These are phyloP conservation scores for Agrocybe pediades DNA, from an alignment of 768 basidiomycete genomes.

Conservation along the genomic window DNA sequence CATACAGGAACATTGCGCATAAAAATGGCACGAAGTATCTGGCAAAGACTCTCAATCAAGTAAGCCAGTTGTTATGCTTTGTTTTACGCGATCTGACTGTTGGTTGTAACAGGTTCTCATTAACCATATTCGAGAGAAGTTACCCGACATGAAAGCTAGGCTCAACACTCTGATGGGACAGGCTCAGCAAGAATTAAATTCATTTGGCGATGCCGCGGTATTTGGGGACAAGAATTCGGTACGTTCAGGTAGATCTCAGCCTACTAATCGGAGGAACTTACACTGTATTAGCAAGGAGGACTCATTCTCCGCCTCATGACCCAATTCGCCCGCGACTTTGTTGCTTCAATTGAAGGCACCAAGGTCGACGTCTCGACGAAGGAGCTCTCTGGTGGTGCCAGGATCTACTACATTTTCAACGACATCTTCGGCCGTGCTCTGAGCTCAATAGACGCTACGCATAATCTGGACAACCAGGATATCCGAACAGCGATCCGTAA, in stretches of 20 bases:
- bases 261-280: constrained; percentile 1
- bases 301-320: constrained; percentile 97
- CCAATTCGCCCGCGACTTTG: constrained; percentile 95
- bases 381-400: constrained; percentile 95
- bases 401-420: constrained; percentile 99
- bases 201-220: constrained; percentile 91
- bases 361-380: constrained; percentile 97
- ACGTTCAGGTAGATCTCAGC: constrained; percentile 2
- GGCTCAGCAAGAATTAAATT: constrained; percentile 96
- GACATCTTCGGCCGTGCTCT: constrained; percentile 96
- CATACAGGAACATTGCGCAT: constrained; percentile 94
- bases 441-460: constrained; percentile 85
- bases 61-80: constrained; percentile 31
- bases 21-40: constrained; percentile 97
- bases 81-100: not conserved
- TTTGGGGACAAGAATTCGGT: constrained; percentile 91
- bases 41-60: constrained; percentile 92
- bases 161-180: constrained; percentile 98
- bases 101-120: constrained; percentile 74
- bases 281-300: constrained; percentile 66
- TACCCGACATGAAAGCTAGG: constrained; percentile 99
- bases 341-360: constrained; percentile 96
- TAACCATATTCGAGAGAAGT: constrained; percentile 97
- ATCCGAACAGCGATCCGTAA: constrained; percentile 98
- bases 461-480: constrained; percentile 90